phyloP scores from a whole-genome alignment of 2,329 filamentous ascomycete species.

The Sphaerulina musiva region DNA sequence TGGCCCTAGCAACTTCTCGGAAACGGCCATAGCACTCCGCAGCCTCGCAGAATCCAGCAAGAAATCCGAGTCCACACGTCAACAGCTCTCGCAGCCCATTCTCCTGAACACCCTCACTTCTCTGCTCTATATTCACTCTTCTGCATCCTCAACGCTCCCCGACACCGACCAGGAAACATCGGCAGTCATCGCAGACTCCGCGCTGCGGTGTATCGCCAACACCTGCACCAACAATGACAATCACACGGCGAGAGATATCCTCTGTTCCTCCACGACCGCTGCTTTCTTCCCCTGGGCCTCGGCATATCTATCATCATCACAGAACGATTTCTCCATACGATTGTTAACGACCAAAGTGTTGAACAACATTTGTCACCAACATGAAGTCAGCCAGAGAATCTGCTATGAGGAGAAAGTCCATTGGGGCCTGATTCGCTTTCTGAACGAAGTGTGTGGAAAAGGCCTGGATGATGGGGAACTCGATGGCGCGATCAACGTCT shows the following conservation, averaged over 20 bases:
- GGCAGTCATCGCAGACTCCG: background rate
- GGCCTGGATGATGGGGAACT: background rate
- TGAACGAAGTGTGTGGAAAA: background rate
- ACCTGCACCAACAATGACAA: background rate
- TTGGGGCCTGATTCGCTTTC: conserved; percentile 16
- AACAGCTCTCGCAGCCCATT: background rate
- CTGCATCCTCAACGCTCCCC: background rate
- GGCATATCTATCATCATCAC: conserved; percentile 12
- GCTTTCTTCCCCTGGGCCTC: conserved; percentile 20
- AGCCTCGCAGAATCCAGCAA: background rate
- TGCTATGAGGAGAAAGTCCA: conserved; percentile 22
- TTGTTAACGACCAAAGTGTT: conserved; percentile 36
- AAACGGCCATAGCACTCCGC: background rate
- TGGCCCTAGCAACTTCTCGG: too few species aligned
- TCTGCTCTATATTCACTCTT: background rate
- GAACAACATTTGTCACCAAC: conserved; percentile 40
- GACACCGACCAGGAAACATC: too few species aligned
- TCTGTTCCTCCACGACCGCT: conserved; percentile 9
- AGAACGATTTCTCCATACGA: conserved; percentile 2
- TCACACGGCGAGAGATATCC: background rate
- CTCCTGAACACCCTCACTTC: background rate
- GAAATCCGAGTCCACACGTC: background rate
- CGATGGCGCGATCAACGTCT: conserved; percentile 19
- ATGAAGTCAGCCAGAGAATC: conserved; percentile 23
- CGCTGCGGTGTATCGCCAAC: background rate